Conservation (phyloP, 768 basidiomycete genomes). For the Trametes villosa region DNA sequence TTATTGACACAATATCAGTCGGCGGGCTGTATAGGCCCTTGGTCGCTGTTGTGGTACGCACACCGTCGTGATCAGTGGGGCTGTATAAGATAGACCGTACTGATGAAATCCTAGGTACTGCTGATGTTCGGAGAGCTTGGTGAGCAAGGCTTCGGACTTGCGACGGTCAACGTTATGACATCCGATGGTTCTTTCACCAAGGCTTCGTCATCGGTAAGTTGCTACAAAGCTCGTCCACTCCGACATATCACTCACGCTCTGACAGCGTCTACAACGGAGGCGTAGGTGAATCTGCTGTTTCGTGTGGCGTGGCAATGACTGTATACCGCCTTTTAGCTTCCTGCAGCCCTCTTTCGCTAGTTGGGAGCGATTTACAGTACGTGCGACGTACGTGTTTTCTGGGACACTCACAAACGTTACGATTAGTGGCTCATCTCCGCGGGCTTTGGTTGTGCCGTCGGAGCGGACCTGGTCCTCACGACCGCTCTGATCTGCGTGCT, state of each 20-base stretch:
- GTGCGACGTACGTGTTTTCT: too few species aligned
- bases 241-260: neutral
- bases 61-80: too few species aligned
- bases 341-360: neutral
- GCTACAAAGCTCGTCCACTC: neutral
- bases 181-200: neutral
- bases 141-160: neutral
- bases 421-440: conserved; percentile 4
- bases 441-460: conserved; percentile 4
- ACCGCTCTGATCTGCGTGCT: conserved; percentile 1
- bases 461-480: conserved; percentile 9
- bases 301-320: too few species aligned
- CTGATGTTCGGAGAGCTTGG: conserved; percentile 8
- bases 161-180: neutral
- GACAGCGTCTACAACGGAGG: neutral
- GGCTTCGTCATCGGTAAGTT: neutral
- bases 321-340: neutral
- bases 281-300: neutral
- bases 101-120: too few species aligned
- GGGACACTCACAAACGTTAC: too few species aligned
- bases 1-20: neutral
- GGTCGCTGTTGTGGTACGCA: neutral
- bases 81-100: neutral
- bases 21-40: conserved; percentile 6
- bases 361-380: neutral